Conservation (phyloP, 495 filamentous ascomycete species). For the Neurospora sp. region DNA sequence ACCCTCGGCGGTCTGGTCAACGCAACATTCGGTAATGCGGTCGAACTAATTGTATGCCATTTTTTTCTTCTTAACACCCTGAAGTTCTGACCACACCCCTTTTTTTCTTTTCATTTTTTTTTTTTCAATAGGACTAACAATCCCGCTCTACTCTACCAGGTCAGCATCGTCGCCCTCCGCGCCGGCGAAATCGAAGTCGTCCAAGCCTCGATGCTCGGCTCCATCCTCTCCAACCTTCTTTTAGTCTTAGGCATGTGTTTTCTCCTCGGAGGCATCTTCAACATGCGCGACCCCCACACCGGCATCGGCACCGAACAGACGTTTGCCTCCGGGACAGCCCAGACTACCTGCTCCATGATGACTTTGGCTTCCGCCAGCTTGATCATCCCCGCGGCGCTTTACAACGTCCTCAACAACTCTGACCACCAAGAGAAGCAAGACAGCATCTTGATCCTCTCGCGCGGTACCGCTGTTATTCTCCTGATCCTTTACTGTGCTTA, state of each 20-base stretch:
- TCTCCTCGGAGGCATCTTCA: conserved; percentile 68
- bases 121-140: conserved; percentile 13
- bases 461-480: conserved; percentile 82
- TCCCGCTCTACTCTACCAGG: conserved; percentile 38
- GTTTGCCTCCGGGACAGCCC: conserved; percentile 83
- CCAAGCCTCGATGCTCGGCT: conserved; percentile 95
- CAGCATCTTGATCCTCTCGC: conserved; percentile 76
- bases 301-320: conserved; percentile 49
- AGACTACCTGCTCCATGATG: conserved; percentile 95
- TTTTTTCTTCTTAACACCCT: too few species aligned
- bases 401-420: conserved; percentile 31
- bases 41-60: conserved; percentile 77
- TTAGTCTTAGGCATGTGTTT: conserved; percentile 97
- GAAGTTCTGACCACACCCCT: conserved; percentile 9
- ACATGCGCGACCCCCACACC: conserved; percentile 29
- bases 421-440: conserved; percentile 34
- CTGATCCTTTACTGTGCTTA: conserved; percentile 83
- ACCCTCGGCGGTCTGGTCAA: conserved; percentile 89
- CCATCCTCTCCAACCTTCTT: conserved; percentile 90
- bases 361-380: conserved; percentile 81
- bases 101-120: conserved; percentile 6
- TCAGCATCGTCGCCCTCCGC: conserved; percentile 84
- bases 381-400: conserved; percentile 78
- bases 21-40: conserved; percentile 94
- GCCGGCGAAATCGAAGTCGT: conserved; percentile 88